phyloP scores from a whole-genome alignment of 2,329 filamentous ascomycete genomes.

The Colletotrichum sp. region DNA sequence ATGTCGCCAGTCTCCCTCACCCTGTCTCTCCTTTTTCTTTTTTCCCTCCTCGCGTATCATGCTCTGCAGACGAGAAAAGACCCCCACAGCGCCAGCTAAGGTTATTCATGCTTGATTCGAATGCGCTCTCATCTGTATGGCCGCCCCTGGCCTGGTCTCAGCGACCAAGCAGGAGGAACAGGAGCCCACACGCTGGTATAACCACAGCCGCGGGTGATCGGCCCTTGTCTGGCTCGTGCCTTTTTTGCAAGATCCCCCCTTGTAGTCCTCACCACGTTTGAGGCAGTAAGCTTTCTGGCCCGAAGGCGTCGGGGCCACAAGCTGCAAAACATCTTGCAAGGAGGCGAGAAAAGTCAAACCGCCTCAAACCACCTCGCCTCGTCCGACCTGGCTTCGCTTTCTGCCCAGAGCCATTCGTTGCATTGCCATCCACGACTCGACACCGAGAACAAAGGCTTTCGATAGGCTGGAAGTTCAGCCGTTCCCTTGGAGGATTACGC shows the following conservation, averaged over 20 bases:
- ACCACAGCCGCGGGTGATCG: not conserved
- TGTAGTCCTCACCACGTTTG: not conserved
- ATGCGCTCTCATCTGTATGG: not conserved
- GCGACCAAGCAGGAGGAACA: not conserved
- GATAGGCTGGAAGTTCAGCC: not conserved
- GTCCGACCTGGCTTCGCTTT: not conserved
- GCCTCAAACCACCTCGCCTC: constrained; percentile 6
- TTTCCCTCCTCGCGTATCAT: not conserved
- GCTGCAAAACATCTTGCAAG: constrained; percentile 5
- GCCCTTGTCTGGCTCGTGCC: constrained; percentile 7
- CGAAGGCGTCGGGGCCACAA: not conserved
- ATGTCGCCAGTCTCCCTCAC: not conserved
- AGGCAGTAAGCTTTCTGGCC: constrained; percentile 5
- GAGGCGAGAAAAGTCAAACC: constrained; percentile 4
- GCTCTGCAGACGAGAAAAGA: not conserved
- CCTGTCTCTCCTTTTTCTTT: not conserved
- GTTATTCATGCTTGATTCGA: constrained; percentile 14
- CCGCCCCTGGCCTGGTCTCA: constrained; percentile 5
- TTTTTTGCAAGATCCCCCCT: not conserved
- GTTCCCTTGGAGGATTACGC: not conserved
- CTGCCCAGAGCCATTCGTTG: not conserved
- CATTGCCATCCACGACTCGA: not conserved
- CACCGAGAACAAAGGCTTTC: not conserved
- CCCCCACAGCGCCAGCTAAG: not conserved
- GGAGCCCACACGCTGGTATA: not conserved